phyloP scores from a whole-genome alignment of 2,329 filamentous ascomycete species.

The Aureobasidium namibiae region DNA sequence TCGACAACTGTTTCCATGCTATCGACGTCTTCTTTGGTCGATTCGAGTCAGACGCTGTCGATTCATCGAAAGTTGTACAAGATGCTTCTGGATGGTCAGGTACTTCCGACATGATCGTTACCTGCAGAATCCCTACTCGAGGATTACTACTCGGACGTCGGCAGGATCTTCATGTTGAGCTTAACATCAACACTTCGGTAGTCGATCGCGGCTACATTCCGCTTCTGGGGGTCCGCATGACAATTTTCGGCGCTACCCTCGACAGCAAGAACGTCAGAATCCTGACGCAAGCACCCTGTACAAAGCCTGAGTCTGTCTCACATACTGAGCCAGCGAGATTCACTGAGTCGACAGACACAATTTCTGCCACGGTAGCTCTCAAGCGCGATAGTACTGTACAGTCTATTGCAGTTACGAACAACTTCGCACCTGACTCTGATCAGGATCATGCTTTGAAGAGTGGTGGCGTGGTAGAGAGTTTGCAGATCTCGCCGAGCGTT shows the following conservation, averaged over 20 bases:
- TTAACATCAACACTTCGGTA: constrained; percentile 18
- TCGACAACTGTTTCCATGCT: constrained; percentile 1
- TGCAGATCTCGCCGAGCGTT: not conserved
- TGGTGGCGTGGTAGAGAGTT: not conserved
- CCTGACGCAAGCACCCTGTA: constrained; percentile 1
- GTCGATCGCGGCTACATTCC: not conserved
- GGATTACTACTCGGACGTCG: constrained; percentile 9
- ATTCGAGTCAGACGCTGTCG: not conserved
- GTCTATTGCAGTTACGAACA: not conserved
- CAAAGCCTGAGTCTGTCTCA: not conserved
- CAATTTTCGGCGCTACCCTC: not conserved
- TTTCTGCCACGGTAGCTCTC: not conserved
- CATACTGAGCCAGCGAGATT: too few relatives aligned
- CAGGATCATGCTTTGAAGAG: not conserved
- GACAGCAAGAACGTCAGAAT: constrained; percentile 1
- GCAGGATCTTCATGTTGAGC: constrained; percentile 14
- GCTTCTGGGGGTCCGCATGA: not conserved
- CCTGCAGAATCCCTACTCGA: constrained; percentile 21
- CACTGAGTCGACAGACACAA: too few relatives aligned
- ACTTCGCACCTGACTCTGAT: not conserved
- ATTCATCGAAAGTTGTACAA: constrained; percentile 10
- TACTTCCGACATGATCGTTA: constrained; percentile 20
- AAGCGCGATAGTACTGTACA: not conserved
- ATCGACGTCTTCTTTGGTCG: constrained; percentile 8
- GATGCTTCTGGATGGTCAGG: constrained; percentile 21